These are phyloP conservation scores for Tetradesmus obliquus DNA, from an alignment of 139 green algal genomes.

Conservation along the genomic window DNA sequence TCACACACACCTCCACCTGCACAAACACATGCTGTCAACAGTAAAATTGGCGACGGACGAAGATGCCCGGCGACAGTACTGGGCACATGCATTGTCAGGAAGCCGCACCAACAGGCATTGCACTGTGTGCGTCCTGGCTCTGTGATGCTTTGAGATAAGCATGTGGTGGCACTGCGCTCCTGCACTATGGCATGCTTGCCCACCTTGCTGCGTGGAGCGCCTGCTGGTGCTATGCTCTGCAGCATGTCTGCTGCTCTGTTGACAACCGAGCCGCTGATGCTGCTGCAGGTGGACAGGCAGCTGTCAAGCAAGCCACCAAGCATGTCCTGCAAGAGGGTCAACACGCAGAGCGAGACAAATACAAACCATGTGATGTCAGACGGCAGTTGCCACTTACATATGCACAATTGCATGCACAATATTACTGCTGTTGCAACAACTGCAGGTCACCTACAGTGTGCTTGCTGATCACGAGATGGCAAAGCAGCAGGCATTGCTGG, in stretches of 20 bases:
- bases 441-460: neutral
- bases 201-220: conserved; percentile 21
- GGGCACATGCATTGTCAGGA: too few species aligned
- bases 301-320: conserved; percentile 16
- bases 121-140: too few species aligned
- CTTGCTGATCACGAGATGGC: neutral
- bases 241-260: conserved; percentile 9
- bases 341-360: neutral
- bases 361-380: neutral
- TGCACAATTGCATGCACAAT: too few species aligned
- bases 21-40: neutral
- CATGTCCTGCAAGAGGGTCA: conserved; percentile 20
- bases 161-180: too few species aligned
- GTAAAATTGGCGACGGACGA: neutral
- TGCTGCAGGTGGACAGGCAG: conserved; percentile 1
- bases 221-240: conserved; percentile 22
- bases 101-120: too few species aligned
- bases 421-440: too few species aligned
- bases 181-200: neutral
- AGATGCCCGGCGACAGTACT: too few species aligned
- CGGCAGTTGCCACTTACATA: too few species aligned
- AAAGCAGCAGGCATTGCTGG: neutral
- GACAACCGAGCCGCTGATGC: neutral
- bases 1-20: conserved; percentile 57
- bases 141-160: too few species aligned